phyloP scores from a whole-genome alignment of 768 basidiomycete species.

The Agaricus bisporus region DNA sequence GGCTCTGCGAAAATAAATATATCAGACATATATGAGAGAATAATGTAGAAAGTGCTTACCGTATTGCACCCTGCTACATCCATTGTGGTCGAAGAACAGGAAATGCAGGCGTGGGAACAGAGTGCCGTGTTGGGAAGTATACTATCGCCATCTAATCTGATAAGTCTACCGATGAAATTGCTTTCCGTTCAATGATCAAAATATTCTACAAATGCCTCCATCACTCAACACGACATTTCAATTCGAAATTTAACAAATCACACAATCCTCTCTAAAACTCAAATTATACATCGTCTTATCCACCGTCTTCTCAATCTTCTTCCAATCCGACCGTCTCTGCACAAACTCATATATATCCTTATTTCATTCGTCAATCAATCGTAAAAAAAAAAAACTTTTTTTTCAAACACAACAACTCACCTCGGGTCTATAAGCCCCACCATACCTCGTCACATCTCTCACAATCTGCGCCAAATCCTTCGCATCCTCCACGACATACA shows the following conservation, averaged over 20 bases:
- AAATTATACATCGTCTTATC: conserved; percentile 94
- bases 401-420: conserved; percentile 30
- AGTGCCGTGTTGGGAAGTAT: too few relatives aligned
- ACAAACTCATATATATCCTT: conserved; percentile 96
- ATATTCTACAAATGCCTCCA: too few relatives aligned
- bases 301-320: conserved; percentile 95
- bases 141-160: too few relatives aligned
- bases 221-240: too few relatives aligned
- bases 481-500: conserved; percentile 92
- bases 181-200: too few relatives aligned
- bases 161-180: too few relatives aligned
- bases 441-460: conserved; percentile 90
- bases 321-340: conserved; percentile 93
- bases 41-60: background rate
- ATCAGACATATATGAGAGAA: background rate
- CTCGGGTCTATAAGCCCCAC: conserved; percentile 92
- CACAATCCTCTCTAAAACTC: conserved; percentile 90
- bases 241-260: conserved; percentile 40
- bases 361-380: background rate
- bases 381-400: background rate
- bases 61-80: background rate
- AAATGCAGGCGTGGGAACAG: too few relatives aligned
- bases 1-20: conserved; percentile 37
- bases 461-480: conserved; percentile 97
- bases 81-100: background rate